Conservation (phyloP, 2,329 filamentous ascomycete species). For the Hypoxylon sp. region DNA sequence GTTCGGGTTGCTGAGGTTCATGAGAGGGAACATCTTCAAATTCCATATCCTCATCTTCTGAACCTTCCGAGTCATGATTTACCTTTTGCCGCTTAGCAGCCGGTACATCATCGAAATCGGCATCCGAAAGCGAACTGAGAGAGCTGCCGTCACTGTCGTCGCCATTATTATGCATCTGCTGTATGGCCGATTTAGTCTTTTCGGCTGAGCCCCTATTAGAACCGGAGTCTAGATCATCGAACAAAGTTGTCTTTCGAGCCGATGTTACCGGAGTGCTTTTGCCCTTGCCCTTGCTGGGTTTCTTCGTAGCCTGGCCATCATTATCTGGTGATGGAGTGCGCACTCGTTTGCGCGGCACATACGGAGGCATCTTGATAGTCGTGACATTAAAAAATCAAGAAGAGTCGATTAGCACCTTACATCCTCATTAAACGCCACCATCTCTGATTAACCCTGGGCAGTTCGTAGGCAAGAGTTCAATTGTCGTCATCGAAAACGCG, state of each 20-base stretch:
- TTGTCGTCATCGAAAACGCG: constrained; percentile 53
- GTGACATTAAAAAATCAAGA: constrained; percentile 25
- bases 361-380: constrained; percentile 72
- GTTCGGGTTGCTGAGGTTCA: constrained; percentile 59
- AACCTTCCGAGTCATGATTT: constrained; percentile 52
- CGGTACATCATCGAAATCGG: constrained; percentile 69
- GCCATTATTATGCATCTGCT: constrained; percentile 62
- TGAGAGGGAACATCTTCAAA: constrained; percentile 70
- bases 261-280: constrained; percentile 47
- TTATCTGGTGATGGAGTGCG: constrained; percentile 63
- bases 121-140: constrained; percentile 69
- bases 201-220: constrained; percentile 62
- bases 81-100: constrained; percentile 59
- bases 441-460: background rate
- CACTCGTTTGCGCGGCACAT: constrained; percentile 76
- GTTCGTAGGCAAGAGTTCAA: constrained; percentile 13
- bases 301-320: constrained; percentile 51
- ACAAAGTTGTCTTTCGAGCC: constrained; percentile 69
- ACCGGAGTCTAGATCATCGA: constrained; percentile 71
- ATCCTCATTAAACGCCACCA: constrained; percentile 5
- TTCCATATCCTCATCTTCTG: constrained; percentile 74
- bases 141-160: constrained; percentile 61
- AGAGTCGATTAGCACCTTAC: constrained; percentile 5
- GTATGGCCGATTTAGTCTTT: constrained; percentile 60
- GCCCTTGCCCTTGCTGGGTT: constrained; percentile 47